phyloP scores from a whole-genome alignment of 129 eudicot species.

The Pseudognaphalium luteoalbum region DNA sequence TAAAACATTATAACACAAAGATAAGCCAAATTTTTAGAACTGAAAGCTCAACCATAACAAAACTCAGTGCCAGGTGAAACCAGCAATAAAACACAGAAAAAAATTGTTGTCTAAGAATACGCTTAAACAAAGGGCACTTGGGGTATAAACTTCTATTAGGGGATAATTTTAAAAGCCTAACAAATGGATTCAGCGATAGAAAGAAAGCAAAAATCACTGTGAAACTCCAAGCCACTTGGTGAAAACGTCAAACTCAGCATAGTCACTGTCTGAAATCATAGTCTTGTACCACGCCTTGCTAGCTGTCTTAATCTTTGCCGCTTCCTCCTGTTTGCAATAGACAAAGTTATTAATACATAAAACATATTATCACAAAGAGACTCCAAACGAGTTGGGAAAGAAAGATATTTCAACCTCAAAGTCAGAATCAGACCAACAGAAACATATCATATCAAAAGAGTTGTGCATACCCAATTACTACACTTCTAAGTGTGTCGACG shows the following conservation, averaged over 20 bases:
- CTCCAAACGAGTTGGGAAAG: background rate
- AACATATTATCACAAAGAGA: background rate
- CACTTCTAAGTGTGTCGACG: background rate
- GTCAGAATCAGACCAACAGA: background rate
- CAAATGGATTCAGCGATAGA: background rate
- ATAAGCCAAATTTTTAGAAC: background rate
- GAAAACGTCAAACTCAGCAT: constrained; percentile 68
- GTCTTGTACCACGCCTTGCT: constrained; percentile 68
- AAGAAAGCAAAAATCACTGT: constrained; percentile 37
- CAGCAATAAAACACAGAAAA: constrained; percentile 17
- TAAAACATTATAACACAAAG: no score
- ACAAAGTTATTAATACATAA: background rate
- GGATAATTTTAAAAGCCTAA: constrained; percentile 16
- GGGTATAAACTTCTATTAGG: constrained; percentile 23
- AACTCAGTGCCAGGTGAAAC: constrained; percentile 19
- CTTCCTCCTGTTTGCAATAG: constrained; percentile 54
- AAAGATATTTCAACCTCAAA: background rate
- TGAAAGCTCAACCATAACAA: constrained; percentile 18
- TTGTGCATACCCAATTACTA: background rate
- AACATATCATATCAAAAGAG: no score
- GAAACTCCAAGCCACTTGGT: constrained; percentile 77
- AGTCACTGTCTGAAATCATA: constrained; percentile 69
- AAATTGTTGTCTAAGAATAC: background rate
- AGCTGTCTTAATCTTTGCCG: constrained; percentile 57
- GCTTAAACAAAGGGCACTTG: constrained; percentile 6